Evolutionary conservation across 2,329 filamentous ascomycete genomes (phyloP).

Genomic region (Juglanconis sp.): DNA sequence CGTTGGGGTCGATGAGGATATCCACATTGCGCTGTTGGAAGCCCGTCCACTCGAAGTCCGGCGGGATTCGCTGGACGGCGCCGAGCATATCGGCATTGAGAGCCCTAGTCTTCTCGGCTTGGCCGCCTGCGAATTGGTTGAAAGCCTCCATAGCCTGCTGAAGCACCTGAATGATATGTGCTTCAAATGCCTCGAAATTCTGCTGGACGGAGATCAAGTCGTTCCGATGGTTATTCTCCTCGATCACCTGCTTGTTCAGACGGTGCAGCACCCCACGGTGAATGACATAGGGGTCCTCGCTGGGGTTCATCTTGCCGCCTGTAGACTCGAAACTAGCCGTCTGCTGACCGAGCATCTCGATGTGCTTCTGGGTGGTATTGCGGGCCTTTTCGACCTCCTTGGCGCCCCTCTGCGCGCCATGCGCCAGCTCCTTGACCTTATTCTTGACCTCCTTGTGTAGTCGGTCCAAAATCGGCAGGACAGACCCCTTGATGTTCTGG

Average conservation of each 20-base stretch:
- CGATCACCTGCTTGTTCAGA: constrained; percentile 83
- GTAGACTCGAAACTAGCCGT: constrained; percentile 75
- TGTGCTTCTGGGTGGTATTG: constrained; percentile 85
- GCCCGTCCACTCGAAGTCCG: constrained; percentile 87
- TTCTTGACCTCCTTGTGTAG: constrained; percentile 95
- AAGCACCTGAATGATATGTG: constrained; percentile 76
- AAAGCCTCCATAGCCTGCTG: constrained; percentile 83
- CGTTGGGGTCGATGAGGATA: constrained; percentile 73
- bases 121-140: constrained; percentile 73
- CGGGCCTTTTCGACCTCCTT: constrained; percentile 93
- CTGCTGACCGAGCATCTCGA: constrained; percentile 87
- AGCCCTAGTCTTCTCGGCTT: constrained; percentile 75
- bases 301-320: constrained; percentile 65
- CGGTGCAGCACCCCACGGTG: constrained; percentile 78
- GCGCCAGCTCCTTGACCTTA: constrained; percentile 84
- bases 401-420: constrained; percentile 76
- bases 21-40: constrained; percentile 71
- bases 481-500: constrained; percentile 80
- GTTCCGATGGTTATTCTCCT: constrained; percentile 94
- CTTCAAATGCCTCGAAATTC: constrained; percentile 83
- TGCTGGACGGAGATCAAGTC: constrained; percentile 90
- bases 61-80: constrained; percentile 71
- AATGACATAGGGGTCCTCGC: constrained; percentile 85
- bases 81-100: constrained; percentile 82
- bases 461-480: constrained; percentile 84